Conservation (phyloP, 2,329 filamentous ascomycete species). For the Cyclaneusma minus region DNA sequence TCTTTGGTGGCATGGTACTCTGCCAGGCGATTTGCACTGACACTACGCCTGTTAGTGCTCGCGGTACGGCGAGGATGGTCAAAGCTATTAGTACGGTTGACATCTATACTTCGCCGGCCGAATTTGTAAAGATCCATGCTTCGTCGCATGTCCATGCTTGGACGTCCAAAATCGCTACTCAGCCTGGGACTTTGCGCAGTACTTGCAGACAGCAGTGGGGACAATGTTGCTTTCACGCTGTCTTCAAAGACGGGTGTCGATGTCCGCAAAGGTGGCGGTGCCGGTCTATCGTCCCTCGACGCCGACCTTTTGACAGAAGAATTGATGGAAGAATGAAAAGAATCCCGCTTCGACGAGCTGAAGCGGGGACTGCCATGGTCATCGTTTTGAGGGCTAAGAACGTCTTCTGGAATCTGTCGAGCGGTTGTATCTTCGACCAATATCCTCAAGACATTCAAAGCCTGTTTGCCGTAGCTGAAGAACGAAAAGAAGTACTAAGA, state of each 20-base stretch:
- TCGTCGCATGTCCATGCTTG: constrained; percentile 37
- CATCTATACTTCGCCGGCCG: constrained; percentile 32
- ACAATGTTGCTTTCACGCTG: constrained; percentile 44
- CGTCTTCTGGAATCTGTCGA: constrained; percentile 16
- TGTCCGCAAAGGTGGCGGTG: constrained; percentile 10
- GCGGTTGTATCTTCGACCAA: constrained; percentile 19
- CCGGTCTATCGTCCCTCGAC: constrained; percentile 7
- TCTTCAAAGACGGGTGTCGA: constrained; percentile 27
- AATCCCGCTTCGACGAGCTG: constrained; percentile 11
- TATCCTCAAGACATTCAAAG: constrained; percentile 54
- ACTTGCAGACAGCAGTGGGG: constrained; percentile 25
- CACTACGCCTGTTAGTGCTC: constrained; percentile 39
- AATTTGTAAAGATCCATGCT: constrained; percentile 30
- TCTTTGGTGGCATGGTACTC: constrained; percentile 36
- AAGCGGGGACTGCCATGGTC: constrained; percentile 9
- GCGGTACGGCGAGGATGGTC: constrained; percentile 40
- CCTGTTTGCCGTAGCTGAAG: constrained; percentile 73
- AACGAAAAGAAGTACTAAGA: constrained; percentile 91
- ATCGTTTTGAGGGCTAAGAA: constrained; percentile 9
- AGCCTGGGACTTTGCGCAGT: constrained; percentile 30
- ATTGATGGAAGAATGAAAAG: constrained; percentile 9
- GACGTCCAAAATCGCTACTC: constrained; percentile 35
- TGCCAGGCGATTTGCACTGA: constrained; percentile 29
- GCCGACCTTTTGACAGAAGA: constrained; percentile 3
- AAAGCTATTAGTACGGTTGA: constrained; percentile 26